Evolutionary conservation across 2,329 filamentous ascomycete species (phyloP), one percentile per base, ranked within the genome.

Genomic region (Aspergillus sojae): DNA sequence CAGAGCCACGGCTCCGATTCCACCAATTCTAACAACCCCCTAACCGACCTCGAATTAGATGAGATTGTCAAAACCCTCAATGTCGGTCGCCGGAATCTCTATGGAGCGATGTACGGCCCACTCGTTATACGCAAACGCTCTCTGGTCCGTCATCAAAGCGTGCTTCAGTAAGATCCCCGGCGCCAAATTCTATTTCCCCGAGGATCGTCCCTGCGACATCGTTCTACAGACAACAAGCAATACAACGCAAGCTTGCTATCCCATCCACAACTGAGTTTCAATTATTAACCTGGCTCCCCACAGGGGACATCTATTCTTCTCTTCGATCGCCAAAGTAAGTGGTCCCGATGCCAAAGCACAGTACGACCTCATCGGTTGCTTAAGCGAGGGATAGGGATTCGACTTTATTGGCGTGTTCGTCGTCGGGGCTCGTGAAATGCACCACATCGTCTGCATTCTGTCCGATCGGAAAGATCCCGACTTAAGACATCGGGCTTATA

Each of bases 381-480:
- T 78, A 32, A 74, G 77, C 60, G 68, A 74, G n/a, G 77, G 83
- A 62, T 75, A 78, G 46, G 81, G 81, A 1, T 79, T 86, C 58
- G 83, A 86, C 67, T 80, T 85, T 57, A 82, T 86, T 61, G 79
- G 80, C 2, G 82, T 82, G 2, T 83, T 86, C 57, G 80, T 79
- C 53, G 79, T 86, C 5, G 83, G 83, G 11, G 79, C 82, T 65
- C 77, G 84, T 12, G 84, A 86, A 71, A 85, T 86, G 78, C 84
- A 64, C 67, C 11, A 36, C 14, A 43, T 62, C 21, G 80, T 85
- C 3, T 83, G 83, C 62, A 82, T 87, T 48, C 78, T 86, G 16
- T 87, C 83, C 69, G 79, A 87, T 64, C 76, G 80, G 5, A 76
- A 77, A 43, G 76, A 83, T 39, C 67, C 75, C 0, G 77, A 80